Conservation (phyloP, 225 moss, liverwort and hornwort species). For the Bryum argenteum region DNA sequence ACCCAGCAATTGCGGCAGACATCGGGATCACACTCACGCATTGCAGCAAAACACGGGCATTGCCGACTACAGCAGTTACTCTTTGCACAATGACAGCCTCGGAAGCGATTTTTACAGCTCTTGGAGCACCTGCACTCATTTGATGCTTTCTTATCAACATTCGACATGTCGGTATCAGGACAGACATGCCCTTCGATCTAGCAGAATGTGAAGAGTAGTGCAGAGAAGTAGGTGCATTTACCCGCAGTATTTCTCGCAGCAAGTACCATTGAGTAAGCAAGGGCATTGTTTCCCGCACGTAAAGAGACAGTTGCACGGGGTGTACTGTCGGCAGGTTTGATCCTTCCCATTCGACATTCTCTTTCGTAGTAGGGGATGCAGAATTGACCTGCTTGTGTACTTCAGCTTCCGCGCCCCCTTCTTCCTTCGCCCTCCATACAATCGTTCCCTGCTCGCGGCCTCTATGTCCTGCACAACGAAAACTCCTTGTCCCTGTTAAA, state of each 20-base stretch:
- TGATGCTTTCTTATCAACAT: background rate
- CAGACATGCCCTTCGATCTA: background rate
- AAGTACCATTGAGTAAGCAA: slow-evolving; percentile 97
- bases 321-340: slow-evolving; percentile 84
- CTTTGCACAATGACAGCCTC: slow-evolving; percentile 99
- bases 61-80: slow-evolving; percentile 99
- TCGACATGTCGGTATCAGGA: background rate
- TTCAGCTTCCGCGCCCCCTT: slow-evolving; percentile 82
- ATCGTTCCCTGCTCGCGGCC: slow-evolving; percentile 77
- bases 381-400: slow-evolving; percentile 89
- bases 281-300: slow-evolving; percentile 97
- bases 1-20: slow-evolving; percentile 99
- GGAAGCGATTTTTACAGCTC: slow-evolving; percentile 95
- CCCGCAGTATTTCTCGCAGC: slow-evolving; percentile 99
- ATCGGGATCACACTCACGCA: slow-evolving; percentile 97
- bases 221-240: slow-evolving; percentile 39
- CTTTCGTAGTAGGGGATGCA: slow-evolving; percentile 80
- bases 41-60: slow-evolving; percentile 98
- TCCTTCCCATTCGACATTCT: slow-evolving; percentile 92
- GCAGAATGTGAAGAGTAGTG: background rate
- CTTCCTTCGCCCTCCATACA: slow-evolving; percentile 73
- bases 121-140: slow-evolving; percentile 78
- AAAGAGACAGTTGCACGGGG: slow-evolving; percentile 91
- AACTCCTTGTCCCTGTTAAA: no score
- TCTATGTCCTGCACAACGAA: slow-evolving; percentile 62